Evolutionary conservation across 495 filamentous ascomycete species (phyloP), one percentile per base, ranked within the genome.

Genomic region (Tuber melanosporum): DNA sequence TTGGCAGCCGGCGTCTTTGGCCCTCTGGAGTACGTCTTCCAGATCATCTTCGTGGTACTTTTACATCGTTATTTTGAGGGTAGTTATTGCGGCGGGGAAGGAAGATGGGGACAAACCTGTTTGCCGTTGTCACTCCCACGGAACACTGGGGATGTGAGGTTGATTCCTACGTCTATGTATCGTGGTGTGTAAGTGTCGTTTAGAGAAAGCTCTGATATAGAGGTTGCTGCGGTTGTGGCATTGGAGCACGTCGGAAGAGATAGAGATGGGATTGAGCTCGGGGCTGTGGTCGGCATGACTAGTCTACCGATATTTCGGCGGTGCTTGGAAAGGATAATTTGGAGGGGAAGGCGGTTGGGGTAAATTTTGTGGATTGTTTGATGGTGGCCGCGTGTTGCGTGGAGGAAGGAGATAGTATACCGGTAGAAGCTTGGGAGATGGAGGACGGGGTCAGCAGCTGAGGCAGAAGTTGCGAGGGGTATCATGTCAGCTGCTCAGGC

Each of bases 71-170:
- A 17, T 57, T 22, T 12, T 52, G n/a, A 75, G 74, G 75, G 75
- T 36, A 45, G 44, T 49, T 3, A 20, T 47, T 62, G 45, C 49
- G 14, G 9, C 8, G 26, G 39, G 45, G n/a, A 22, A 69, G 52
- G 57, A 26, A 69, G 52, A 45, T 43, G n/a, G 32, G 45, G 42
- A 15, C 49, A 52, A 73, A 77, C 82, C 82, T 91, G 86, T 74
- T 91, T 95, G 76, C 93, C 93, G 82, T 95, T 91, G 82, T 99
- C 95, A 39, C 89, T 85, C 70, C 95, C 95, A 39, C 87, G 86
- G 85, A 94, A 99, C 78, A 97, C 91, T 41, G 91, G 90, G 78
- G 98, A 95, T 73, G 92, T 91, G 57, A 99, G 87, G 85, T 99
- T 99, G 86, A 99, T 97, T 49, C 95, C 95, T 74, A 98, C 71